Evolutionary conservation across 2,329 filamentous ascomycete genomes (phyloP).

Genomic region (Claviceps sp.): DNA sequence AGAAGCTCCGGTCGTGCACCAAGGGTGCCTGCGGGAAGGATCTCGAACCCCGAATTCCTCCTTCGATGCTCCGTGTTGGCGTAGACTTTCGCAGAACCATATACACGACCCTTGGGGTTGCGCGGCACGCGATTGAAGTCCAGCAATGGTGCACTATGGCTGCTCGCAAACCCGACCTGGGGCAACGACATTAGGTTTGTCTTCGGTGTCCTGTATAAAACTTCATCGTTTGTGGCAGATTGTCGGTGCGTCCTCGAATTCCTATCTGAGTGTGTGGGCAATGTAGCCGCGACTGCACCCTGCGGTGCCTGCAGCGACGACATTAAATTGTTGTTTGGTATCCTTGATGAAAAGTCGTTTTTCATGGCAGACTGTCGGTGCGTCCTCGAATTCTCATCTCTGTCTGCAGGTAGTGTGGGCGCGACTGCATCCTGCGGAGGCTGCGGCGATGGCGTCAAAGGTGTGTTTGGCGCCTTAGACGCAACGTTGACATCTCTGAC

Average conservation of each 20-base stretch:
- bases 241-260: background rate
- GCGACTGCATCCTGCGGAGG: no score
- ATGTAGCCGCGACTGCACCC: background rate
- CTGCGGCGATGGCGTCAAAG: no score
- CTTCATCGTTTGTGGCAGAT: background rate
- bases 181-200: background rate
- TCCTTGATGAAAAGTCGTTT: no score
- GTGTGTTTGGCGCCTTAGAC: background rate
- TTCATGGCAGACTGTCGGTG: no score
- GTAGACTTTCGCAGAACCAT: slow-evolving; percentile 7
- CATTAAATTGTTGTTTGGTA: no score
- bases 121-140: background rate
- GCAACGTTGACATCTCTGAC: no score
- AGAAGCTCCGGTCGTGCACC: slow-evolving; percentile 5
- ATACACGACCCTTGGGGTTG: background rate
- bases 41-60: slow-evolving; percentile 6
- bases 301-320: no score
- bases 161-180: background rate
- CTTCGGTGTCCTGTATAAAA: background rate
- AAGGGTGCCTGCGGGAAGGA: slow-evolving; percentile 6
- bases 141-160: background rate
- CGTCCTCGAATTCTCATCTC: no score
- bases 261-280: background rate
- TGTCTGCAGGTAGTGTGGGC: no score
- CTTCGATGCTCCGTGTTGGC: slow-evolving; percentile 4